Evolutionary conservation across 306 rosid species (phyloP).

Genomic region (Sphenostylis stenocarpa): DNA sequence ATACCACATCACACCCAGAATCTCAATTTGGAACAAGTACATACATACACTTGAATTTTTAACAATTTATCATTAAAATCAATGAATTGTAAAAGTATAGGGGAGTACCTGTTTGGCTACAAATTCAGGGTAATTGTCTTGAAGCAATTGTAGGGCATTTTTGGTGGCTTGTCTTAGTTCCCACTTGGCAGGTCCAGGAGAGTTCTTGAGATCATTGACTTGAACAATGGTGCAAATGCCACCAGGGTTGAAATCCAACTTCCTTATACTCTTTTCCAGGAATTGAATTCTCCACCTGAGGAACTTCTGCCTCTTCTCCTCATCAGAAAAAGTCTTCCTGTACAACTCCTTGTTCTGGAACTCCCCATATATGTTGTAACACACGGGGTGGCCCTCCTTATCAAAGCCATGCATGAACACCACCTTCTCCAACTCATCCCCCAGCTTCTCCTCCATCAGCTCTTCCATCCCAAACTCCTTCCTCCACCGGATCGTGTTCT

Average conservation of each 20-base stretch:
- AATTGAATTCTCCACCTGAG: conserved; percentile 71
- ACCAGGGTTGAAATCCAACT: conserved; percentile 65
- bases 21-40: neutral
- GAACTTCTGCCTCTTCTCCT: conserved; percentile 60
- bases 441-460: conserved; percentile 51
- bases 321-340: conserved; percentile 63
- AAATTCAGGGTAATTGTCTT: conserved; percentile 79
- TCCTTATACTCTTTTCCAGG: conserved; percentile 68
- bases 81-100: neutral
- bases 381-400: conserved; percentile 78
- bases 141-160: conserved; percentile 69
- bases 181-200: conserved; percentile 74
- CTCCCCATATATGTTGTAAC: conserved; percentile 68
- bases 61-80: neutral
- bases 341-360: conserved; percentile 64
- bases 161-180: conserved; percentile 78
- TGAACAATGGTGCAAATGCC: conserved; percentile 68
- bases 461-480: conserved; percentile 73
- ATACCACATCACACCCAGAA: neutral
- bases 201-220: conserved; percentile 70
- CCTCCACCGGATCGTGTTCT: conserved; percentile 77
- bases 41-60: neutral
- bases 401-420: conserved; percentile 70
- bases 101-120: conserved; percentile 70
- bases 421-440: conserved; percentile 51